Evolutionary conservation across 345 rosid species (phyloP).

Genomic region (Hibiscus tridactylites): DNA sequence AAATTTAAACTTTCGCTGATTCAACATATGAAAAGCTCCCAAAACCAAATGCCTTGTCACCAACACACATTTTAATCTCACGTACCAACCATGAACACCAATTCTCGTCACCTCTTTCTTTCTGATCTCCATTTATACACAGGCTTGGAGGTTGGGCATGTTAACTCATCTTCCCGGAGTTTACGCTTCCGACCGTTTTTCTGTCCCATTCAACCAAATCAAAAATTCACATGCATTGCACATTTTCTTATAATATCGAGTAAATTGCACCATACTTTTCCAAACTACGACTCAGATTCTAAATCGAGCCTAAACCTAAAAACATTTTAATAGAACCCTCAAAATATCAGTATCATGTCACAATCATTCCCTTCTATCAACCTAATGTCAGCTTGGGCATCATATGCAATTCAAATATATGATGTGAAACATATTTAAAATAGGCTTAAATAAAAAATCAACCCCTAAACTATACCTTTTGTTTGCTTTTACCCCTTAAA

Average conservation of each 20-base stretch:
- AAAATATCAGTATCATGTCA: not conserved
- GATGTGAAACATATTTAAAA: not conserved
- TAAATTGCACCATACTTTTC: not conserved
- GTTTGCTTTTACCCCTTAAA: no score
- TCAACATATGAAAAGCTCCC: not conserved
- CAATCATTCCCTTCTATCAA: not conserved
- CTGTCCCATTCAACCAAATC: slow-evolving; percentile 25
- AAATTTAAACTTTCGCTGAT: not conserved
- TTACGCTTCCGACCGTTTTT: slow-evolving; percentile 75
- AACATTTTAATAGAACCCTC: not conserved
- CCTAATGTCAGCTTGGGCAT: not conserved
- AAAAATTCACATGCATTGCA: not conserved
- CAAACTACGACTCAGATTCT: not conserved
- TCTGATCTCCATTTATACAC: slow-evolving; percentile 74
- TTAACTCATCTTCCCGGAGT: slow-evolving; percentile 67
- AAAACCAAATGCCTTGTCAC: not conserved
- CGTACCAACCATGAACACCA: not conserved
- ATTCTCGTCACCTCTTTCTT: slow-evolving; percentile 56
- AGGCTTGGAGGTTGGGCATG: slow-evolving; percentile 48
- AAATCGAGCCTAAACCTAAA: not conserved
- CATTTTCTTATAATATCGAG: not conserved
- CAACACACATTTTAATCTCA: not conserved
- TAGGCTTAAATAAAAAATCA: no score
- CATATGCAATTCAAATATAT: no score
- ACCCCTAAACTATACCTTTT: no score